phyloP scores from a whole-genome alignment of 1,284 basidiomycete genomes.

The Sutorius eximius region DNA sequence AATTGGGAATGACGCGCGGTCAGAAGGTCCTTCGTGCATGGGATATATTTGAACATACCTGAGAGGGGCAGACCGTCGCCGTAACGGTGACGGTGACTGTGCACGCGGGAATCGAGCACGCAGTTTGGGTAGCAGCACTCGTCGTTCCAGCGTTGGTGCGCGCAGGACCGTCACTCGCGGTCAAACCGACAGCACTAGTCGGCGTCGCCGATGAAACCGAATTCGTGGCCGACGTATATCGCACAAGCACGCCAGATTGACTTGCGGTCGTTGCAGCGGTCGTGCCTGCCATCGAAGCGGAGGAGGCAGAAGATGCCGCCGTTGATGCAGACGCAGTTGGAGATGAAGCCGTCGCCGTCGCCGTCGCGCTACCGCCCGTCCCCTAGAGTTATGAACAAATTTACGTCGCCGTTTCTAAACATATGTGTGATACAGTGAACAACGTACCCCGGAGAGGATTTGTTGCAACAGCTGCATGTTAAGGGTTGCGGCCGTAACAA shows the following conservation, averaged over 20 bases:
- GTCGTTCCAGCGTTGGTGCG: not conserved
- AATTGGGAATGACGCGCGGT: not conserved
- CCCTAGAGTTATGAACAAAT: not conserved
- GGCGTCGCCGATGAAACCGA: not conserved
- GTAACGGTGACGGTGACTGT: constrained; percentile 17
- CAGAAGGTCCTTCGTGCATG: not conserved
- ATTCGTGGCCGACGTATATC: not conserved
- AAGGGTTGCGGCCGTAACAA: constrained; percentile 28
- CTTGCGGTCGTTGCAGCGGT: not conserved
- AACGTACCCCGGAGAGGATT: constrained; percentile 16
- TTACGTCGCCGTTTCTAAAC: not conserved
- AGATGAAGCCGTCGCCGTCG: not conserved
- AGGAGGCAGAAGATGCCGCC: not conserved
- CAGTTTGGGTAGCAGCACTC: not conserved
- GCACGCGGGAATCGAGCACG: constrained; percentile 5
- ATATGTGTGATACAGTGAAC: not conserved
- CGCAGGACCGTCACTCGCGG: not conserved
- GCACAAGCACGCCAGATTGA: constrained; percentile 10
- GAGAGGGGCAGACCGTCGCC: constrained; percentile 11
- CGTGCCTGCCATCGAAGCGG: not conserved
- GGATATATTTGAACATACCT: constrained; percentile 1
- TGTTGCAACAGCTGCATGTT: constrained; percentile 24
- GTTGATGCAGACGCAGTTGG: not conserved
- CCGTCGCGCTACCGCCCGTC: not conserved
- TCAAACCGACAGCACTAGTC: not conserved